Evolutionary conservation across 106 monocot species (phyloP).

Genomic region (Platanthera guangdongensis): DNA sequence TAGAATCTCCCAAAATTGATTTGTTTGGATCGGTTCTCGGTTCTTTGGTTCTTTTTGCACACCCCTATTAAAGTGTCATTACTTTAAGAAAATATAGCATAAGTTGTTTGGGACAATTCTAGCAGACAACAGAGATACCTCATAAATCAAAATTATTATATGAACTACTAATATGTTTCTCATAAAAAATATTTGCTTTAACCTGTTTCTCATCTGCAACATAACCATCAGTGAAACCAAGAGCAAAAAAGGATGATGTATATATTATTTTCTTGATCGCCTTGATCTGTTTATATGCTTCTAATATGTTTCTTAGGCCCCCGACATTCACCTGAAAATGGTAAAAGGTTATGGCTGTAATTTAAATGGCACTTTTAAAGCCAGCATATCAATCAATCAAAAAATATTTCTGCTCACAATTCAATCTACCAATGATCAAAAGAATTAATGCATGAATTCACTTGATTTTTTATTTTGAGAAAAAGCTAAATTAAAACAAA

Average conservation of each 20-base stretch:
- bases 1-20: too few species aligned
- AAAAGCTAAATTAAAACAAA: too few species aligned
- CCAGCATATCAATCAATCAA: background rate
- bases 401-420: background rate
- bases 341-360: background rate
- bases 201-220: constrained; percentile 93
- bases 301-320: constrained; percentile 73
- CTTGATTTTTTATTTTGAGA: too few species aligned
- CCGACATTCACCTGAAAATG: constrained; percentile 66
- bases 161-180: too few species aligned
- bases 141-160: background rate
- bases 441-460: background rate
- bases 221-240: constrained; percentile 79
- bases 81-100: background rate
- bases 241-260: constrained; percentile 92
- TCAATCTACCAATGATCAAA: background rate
- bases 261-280: constrained; percentile 73
- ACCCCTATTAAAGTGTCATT: too few species aligned
- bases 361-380: background rate
- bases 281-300: constrained; percentile 49
- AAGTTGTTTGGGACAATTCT: background rate
- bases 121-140: background rate
- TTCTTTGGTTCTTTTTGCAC: too few species aligned
- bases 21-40: too few species aligned
- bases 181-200: background rate